Percentiles rank a stretch among this genome's conserved stretches.
These are phyloP conservation scores for Pseudogymnoascus sp. DNA, from an alignment of 2,329 filamentous ascomycete genomes.

Conservation along the genomic window DNA sequence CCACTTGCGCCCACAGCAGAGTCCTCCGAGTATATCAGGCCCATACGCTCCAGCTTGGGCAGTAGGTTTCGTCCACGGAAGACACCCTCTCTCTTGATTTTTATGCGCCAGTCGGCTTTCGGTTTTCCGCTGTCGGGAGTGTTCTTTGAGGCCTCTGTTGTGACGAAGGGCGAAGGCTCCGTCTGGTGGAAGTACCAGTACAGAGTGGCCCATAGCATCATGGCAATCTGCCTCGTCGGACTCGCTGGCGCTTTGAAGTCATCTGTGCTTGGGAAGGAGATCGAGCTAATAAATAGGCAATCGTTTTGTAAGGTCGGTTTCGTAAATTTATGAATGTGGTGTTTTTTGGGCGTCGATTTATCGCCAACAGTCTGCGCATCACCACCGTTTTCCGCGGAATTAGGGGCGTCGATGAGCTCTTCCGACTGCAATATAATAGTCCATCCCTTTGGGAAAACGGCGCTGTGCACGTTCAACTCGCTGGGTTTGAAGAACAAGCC, in stretches of 20 bases:
- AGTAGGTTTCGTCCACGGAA: slow-evolving; percentile 67
- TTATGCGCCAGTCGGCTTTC: slow-evolving; percentile 77
- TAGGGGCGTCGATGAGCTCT: slow-evolving; percentile 25
- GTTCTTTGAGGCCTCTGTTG: slow-evolving; percentile 51
- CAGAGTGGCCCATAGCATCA: slow-evolving; percentile 92
- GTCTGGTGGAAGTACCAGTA: slow-evolving; percentile 97
- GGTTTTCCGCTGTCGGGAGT: slow-evolving; percentile 66
- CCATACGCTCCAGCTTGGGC: slow-evolving; percentile 90
- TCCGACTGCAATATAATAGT: slow-evolving; percentile 77
- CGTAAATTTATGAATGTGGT: slow-evolving; percentile 56
- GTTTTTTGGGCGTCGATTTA: slow-evolving; percentile 21
- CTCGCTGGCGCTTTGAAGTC: slow-evolving; percentile 76
- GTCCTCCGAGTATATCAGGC: slow-evolving; percentile 67
- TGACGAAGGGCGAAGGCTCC: slow-evolving; percentile 57
- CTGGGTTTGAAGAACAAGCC: slow-evolving; percentile 83
- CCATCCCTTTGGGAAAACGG: slow-evolving; percentile 78
- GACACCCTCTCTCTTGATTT: slow-evolving; percentile 79
- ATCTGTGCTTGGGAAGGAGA: slow-evolving; percentile 70
- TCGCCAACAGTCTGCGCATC: slow-evolving; percentile 13
- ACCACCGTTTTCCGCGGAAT: slow-evolving; percentile 25
- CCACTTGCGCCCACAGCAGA: slow-evolving; percentile 62
- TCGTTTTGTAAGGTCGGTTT: slow-evolving; percentile 70
- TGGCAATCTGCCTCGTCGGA: slow-evolving; percentile 80
- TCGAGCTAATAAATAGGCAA: slow-evolving; percentile 82
- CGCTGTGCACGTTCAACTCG: slow-evolving; percentile 59